Evolutionary conservation across 2,329 filamentous ascomycete species (phyloP), one percentile per base, ranked within the genome.

Genomic region (Aspergillus felis): DNA sequence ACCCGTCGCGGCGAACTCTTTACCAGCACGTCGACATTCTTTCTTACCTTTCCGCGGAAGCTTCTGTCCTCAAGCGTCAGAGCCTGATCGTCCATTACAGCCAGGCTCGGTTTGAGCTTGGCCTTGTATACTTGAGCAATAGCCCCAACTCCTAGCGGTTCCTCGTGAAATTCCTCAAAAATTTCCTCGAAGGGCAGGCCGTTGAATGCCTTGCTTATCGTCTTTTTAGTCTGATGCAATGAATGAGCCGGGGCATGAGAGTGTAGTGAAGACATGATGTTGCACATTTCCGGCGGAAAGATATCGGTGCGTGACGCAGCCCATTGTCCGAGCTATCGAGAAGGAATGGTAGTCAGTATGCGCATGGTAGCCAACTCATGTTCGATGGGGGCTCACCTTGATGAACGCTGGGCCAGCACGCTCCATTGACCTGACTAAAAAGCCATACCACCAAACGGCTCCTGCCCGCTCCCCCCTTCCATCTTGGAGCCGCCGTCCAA

Each of bases 51-150:
- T 54, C 86, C 81, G 9, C 85, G 82, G 12, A 95, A 71, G 38
- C 85, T 87, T 20, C 78, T 76, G 3, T 81, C 78, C 44, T 80
- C 72, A 0, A 82, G 77, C 0, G 74, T 68, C 1, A 86, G 71
- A 53, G 87, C 84, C 22, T 78, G 71, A 50, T 86, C 81, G 50
- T 84, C 83, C 0, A 85, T 83, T 1, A 81, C 82, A 5, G 89
- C 86, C 53, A 97, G 78, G 64, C 90, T 87, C 0, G 89, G 84
- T 69, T 92, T 95, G 49, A 99, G 77, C 73, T 92, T 97, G 0
- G 94, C 94, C 71, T 91, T 95, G 82, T 99, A 99, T 2, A 97
- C 94, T 73, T 99, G 94, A 0, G 94, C 94, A 66, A 99, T 97
- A 29, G 94, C 94, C 10, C 94, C 94, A 0, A 97, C 93, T 1